Evolutionary conservation across 2,329 filamentous ascomycete species (phyloP), one percentile per base, ranked within the genome.

Genomic region (Aspergillus jensenii): DNA sequence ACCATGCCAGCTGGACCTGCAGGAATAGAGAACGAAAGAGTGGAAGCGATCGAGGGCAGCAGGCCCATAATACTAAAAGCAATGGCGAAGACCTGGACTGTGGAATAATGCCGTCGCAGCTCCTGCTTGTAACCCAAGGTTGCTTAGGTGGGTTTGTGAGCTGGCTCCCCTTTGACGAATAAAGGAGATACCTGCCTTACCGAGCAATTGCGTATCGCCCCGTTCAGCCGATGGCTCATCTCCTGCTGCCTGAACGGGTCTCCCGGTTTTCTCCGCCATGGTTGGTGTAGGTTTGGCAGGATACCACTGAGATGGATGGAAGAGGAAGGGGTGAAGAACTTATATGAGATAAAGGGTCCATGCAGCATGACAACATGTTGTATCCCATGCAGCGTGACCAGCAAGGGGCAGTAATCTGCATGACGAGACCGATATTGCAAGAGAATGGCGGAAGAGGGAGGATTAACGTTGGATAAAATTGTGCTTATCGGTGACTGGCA

Each of bases 1-100:
- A 86, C 83, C 78, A 87, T 83, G 7, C 84, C 84, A 5, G 79
- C 82, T 1, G 83, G 83, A 0, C 84, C 84, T 6, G 83, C 80
- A 2, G 84, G 82, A 39, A 87, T 75, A 6, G 82, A 84, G 63
- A 85, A 87, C 1, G 81, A 67, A 11, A 87, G 70, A 0, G 84
- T 86, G 25, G 81, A 82, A 3, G 84, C 83, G 59, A 87, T 86
- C 3, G 83, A 86, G 1, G 84, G 84, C 3, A 86, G 69, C 8
- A 87, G 68, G 2, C 84, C 83, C 82, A 87, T 86, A 62, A 87
- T 83, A 65, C 78, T 80, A 58, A 84, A 84, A 6, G 81, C 81
- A 57, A 84, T 81, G 12, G 82, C 84, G 61, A 87, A 86, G 17
- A 87, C 78, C 66, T 87, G 83, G 17, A 85, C 75, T 59, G 84